phyloP scores from a whole-genome alignment of 1,284 basidiomycete genomes.

The Trametes pubescens region DNA sequence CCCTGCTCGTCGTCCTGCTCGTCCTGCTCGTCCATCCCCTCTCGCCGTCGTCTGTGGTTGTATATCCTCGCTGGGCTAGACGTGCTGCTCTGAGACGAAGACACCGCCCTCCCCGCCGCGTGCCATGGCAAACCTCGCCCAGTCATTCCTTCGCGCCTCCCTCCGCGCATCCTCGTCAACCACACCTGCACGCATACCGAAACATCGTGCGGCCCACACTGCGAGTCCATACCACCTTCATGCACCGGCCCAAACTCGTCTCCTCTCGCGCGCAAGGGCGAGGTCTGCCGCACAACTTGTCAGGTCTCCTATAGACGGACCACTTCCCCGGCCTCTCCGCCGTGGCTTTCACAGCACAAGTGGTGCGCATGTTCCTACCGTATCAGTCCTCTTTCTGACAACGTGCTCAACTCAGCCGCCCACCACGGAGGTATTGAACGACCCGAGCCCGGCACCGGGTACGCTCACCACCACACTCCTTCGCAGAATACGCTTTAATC shows the following conservation, averaged over 20 bases:
- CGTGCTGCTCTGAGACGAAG: background rate
- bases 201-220: background rate
- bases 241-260: background rate
- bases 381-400: background rate
- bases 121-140: slow-evolving; percentile 9
- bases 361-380: background rate
- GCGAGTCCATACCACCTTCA: background rate
- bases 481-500: slow-evolving; percentile 13
- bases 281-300: background rate
- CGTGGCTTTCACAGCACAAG: slow-evolving; percentile 11
- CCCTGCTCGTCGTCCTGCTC: background rate
- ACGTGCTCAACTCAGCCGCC: slow-evolving; percentile 28
- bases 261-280: too few relatives aligned
- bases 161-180: slow-evolving; percentile 1
- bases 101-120: background rate
- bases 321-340: background rate
- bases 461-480: slow-evolving; percentile 41
- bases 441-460: slow-evolving; percentile 73
- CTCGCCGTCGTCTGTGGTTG: background rate
- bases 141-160: slow-evolving; percentile 5
- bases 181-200: background rate
- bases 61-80: background rate
- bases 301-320: background rate
- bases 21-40: background rate
- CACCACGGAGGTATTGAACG: slow-evolving; percentile 55